Conservation (phyloP, 2,329 filamentous ascomycete genomes). For the Penicillium thymicola region DNA sequence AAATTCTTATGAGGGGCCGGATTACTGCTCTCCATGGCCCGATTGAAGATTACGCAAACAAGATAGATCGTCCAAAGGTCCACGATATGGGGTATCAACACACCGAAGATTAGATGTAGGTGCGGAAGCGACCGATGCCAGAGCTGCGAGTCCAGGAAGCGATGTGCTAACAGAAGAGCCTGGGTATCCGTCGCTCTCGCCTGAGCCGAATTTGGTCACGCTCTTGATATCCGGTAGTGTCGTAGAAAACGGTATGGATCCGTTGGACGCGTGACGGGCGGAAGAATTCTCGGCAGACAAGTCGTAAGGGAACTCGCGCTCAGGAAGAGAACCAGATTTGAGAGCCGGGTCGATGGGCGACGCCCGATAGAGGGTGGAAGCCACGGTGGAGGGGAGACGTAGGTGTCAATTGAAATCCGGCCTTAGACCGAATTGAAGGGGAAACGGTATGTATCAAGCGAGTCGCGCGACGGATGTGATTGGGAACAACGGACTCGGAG, state of each 20-base stretch:
- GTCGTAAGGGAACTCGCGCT: constrained; percentile 39
- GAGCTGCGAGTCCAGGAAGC: constrained; percentile 57
- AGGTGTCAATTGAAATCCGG: constrained; percentile 35
- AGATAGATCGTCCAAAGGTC: neutral
- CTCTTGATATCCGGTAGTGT: constrained; percentile 30
- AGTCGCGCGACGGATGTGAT: constrained; percentile 4
- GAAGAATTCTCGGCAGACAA: constrained; percentile 47
- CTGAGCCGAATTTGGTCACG: constrained; percentile 30
- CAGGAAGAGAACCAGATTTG: constrained; percentile 46
- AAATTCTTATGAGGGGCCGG: constrained; percentile 11
- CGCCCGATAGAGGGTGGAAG: constrained; percentile 57
- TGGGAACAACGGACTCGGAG: neutral
- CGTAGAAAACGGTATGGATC: constrained; percentile 49
- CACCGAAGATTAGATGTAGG: constrained; percentile 53
- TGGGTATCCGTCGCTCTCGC: constrained; percentile 26
- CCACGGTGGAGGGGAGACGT: constrained; percentile 58
- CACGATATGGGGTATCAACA: constrained; percentile 18
- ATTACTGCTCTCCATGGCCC: neutral
- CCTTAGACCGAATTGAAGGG: constrained; percentile 32
- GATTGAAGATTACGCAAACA: neutral
- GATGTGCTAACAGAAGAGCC: constrained; percentile 39
- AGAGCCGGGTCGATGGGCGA: constrained; percentile 54
- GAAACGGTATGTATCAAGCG: neutral
- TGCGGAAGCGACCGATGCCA: constrained; percentile 57
- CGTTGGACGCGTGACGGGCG: constrained; percentile 46